Evolutionary conservation across 805 yeast genomes (phyloP).

Genomic region (Ogataea glucozyma): DNA sequence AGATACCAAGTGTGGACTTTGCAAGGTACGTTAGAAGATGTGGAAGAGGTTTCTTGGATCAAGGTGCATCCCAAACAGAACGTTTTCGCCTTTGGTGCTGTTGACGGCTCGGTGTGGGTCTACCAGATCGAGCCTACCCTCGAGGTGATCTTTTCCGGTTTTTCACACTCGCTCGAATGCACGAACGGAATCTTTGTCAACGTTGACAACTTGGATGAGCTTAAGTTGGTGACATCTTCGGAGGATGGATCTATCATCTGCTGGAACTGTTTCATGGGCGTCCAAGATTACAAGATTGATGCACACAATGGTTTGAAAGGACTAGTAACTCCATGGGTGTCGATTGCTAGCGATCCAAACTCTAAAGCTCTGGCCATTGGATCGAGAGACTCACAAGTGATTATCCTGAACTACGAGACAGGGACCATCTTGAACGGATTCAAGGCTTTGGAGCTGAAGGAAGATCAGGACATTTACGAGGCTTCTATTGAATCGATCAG

Average conservation of each 20-base stretch:
- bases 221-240: conserved; percentile 71
- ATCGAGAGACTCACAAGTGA: conserved; percentile 82
- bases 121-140: conserved; percentile 70
- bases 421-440: conserved; percentile 71
- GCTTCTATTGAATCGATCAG: conserved; percentile 77
- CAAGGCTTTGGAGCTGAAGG: conserved; percentile 60
- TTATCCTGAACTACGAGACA: conserved; percentile 70
- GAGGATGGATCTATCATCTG: conserved; percentile 85
- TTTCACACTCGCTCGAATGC: conserved; percentile 78
- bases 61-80: conserved; percentile 71
- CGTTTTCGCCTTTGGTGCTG: conserved; percentile 88
- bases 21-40: conserved; percentile 74
- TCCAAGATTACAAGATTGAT: conserved; percentile 64
- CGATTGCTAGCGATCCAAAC: conserved; percentile 52
- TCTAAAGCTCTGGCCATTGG: conserved; percentile 71
- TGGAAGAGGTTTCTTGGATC: conserved; percentile 88
- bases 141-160: conserved; percentile 75
- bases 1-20: conserved; percentile 84
- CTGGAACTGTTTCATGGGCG: conserved; percentile 87
- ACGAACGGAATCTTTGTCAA: conserved; percentile 77
- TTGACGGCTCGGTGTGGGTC: conserved; percentile 93
- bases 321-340: conserved; percentile 84
- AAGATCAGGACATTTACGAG: conserved; percentile 58
- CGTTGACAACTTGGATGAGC: conserved; percentile 53
- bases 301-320: conserved; percentile 67